These are phyloP conservation scores for Ogataea paradorogensis DNA, from an alignment of 805 yeast species.

Conservation along the genomic window DNA sequence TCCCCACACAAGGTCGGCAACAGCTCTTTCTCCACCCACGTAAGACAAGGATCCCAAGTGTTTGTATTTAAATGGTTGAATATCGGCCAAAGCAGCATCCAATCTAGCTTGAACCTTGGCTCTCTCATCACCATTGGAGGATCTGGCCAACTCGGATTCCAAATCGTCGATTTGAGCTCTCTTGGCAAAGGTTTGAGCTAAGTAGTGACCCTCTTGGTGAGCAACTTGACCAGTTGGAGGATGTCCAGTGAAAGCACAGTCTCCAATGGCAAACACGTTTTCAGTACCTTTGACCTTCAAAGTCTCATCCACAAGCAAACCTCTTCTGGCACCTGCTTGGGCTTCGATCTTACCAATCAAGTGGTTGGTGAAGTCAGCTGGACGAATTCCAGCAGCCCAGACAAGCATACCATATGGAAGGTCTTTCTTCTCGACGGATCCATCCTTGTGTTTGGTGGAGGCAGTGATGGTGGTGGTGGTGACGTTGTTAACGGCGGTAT, in stretches of 20 bases:
- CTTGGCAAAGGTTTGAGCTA: constrained; percentile 42
- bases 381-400: constrained; percentile 60
- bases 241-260: constrained; percentile 53
- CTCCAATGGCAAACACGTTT: constrained; percentile 51
- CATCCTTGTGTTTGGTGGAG: constrained; percentile 42
- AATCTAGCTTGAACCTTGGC: constrained; percentile 43
- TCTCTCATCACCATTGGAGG: constrained; percentile 37
- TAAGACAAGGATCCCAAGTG: constrained; percentile 55
- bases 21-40: constrained; percentile 56
- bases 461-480: constrained; percentile 42
- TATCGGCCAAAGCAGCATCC: constrained; percentile 28
- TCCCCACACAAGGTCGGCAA: constrained; percentile 57
- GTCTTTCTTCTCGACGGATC: constrained; percentile 37
- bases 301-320: constrained; percentile 48
- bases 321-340: constrained; percentile 53
- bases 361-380: constrained; percentile 44
- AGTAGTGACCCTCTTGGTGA: constrained; percentile 51
- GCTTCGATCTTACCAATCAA: constrained; percentile 45
- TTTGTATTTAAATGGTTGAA: constrained; percentile 42
- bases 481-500: constrained; percentile 50
- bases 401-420: constrained; percentile 54
- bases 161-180: constrained; percentile 43
- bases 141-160: constrained; percentile 38
- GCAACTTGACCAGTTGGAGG: constrained; percentile 61
- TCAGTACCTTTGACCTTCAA: constrained; percentile 47